These are phyloP conservation scores for Uromyces viciae-fabae DNA, from an alignment of 1,284 basidiomycete genomes.

Conservation along the genomic window DNA sequence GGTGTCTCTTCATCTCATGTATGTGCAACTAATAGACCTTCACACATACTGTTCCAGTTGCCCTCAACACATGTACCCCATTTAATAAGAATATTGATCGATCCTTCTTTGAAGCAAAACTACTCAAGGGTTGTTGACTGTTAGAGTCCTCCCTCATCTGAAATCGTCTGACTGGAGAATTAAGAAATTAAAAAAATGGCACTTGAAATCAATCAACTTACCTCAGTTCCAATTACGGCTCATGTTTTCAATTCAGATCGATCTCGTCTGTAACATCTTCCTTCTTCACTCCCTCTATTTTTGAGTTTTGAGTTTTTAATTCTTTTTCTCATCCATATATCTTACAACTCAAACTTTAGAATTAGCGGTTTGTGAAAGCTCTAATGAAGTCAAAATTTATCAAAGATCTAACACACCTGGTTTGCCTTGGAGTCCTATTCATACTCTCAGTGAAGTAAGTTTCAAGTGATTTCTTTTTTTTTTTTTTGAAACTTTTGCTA, in stretches of 20 bases:
- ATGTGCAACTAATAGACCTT: too few species aligned
- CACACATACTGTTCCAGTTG: too few species aligned
- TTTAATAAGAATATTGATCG: too few species aligned
- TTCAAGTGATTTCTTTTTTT: neutral
- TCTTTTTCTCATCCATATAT: neutral
- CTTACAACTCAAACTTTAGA: slow-evolving; percentile 46
- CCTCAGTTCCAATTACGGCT: slow-evolving; percentile 77
- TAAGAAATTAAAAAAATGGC: neutral
- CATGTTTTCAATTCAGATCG: slow-evolving; percentile 91
- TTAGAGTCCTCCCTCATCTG: slow-evolving; percentile 31
- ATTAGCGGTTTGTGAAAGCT: slow-evolving; percentile 54
- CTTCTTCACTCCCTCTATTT: neutral
- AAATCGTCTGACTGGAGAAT: too few species aligned
- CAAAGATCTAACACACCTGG: slow-evolving; percentile 41
- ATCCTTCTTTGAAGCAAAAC: too few species aligned
- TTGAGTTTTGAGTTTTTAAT: too few species aligned
- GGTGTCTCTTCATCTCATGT: too few species aligned
- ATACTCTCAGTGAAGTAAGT: slow-evolving; percentile 79
- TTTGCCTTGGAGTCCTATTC: slow-evolving; percentile 66
- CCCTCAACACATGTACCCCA: too few species aligned
- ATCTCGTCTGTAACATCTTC: slow-evolving; percentile 62
- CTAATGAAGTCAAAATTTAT: slow-evolving; percentile 54
- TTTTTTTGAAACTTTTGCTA: neutral
- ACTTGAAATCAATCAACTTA: slow-evolving; percentile 61
- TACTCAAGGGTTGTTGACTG: slow-evolving; percentile 45